These are phyloP conservation scores for Apiospora kogelbergensis DNA, from an alignment of 2,329 filamentous ascomycete genomes.

Conservation along the genomic window DNA sequence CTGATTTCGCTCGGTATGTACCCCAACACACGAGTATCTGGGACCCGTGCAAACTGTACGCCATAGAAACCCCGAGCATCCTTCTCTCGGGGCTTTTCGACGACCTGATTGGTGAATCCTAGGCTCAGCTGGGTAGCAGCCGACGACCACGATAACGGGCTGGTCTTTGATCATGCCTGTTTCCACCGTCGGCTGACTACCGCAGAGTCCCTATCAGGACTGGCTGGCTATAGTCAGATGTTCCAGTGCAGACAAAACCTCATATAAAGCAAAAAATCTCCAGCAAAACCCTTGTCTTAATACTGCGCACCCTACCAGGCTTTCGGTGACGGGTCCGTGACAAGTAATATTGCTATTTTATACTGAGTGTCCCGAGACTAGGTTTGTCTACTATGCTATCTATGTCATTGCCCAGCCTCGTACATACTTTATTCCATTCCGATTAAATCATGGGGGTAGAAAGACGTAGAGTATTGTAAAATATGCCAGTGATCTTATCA, in stretches of 20 bases:
- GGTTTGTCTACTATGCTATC: neutral
- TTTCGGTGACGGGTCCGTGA: neutral
- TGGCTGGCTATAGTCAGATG: slow-evolving; percentile 4
- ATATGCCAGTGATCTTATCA: no score
- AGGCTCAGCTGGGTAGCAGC: neutral
- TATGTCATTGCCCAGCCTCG: neutral
- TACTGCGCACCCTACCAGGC: neutral
- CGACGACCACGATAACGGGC: neutral
- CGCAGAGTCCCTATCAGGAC: neutral
- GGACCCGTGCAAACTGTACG: slow-evolving; percentile 3
- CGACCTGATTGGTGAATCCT: neutral
- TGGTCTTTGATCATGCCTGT: neutral
- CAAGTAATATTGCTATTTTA: neutral
- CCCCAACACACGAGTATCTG: neutral
- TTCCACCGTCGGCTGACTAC: neutral
- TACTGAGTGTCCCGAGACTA: neutral
- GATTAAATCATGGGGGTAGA: no score
- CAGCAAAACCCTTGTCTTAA: neutral
- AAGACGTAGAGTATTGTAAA: no score
- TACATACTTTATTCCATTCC: no score
- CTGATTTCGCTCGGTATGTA: neutral
- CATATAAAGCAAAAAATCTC: slow-evolving; percentile 8
- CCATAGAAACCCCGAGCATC: neutral
- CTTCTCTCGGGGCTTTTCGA: neutral
- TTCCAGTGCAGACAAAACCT: slow-evolving; percentile 4